Evolutionary conservation across 1,284 basidiomycete species (phyloP).

Genomic region (Laetiporus sulphureus): DNA sequence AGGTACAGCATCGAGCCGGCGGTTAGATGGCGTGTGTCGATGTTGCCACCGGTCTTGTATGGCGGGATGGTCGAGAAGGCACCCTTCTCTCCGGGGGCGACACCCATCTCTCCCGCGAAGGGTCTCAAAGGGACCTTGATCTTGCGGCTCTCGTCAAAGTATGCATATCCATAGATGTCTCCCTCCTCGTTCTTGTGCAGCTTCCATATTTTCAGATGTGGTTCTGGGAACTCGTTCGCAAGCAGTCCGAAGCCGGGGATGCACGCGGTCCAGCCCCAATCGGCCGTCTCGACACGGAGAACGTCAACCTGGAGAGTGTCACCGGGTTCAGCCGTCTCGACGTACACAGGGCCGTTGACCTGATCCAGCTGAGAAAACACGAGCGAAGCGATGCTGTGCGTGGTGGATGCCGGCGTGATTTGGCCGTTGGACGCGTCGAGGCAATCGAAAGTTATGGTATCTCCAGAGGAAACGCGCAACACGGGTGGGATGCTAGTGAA

Average conservation of each 20-base stretch:
- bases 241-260: slow-evolving; percentile 56
- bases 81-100: slow-evolving; percentile 45
- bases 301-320: slow-evolving; percentile 56
- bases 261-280: slow-evolving; percentile 57
- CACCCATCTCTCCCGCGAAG: slow-evolving; percentile 62
- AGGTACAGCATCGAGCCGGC: slow-evolving; percentile 48
- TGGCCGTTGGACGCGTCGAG: slow-evolving; percentile 59
- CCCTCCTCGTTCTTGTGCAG: slow-evolving; percentile 21
- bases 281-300: slow-evolving; percentile 40
- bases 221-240: slow-evolving; percentile 44
- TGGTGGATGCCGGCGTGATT: slow-evolving; percentile 38
- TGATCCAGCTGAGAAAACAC: slow-evolving; percentile 44
- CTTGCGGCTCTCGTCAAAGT: slow-evolving; percentile 40
- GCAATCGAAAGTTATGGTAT: slow-evolving; percentile 50
- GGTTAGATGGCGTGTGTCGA: slow-evolving; percentile 51
- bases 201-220: slow-evolving; percentile 48
- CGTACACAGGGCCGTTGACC: slow-evolving; percentile 52
- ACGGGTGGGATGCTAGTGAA: slow-evolving; percentile 47
- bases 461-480: slow-evolving; percentile 43
- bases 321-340: slow-evolving; percentile 43
- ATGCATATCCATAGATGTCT: slow-evolving; percentile 32
- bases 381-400: slow-evolving; percentile 29
- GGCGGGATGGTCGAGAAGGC: slow-evolving; percentile 57
- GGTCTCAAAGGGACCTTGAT: slow-evolving; percentile 44
- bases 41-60: slow-evolving; percentile 53